Conservation (phyloP, 2,329 filamentous ascomycete species). For the Herpotrichia juniperi region DNA sequence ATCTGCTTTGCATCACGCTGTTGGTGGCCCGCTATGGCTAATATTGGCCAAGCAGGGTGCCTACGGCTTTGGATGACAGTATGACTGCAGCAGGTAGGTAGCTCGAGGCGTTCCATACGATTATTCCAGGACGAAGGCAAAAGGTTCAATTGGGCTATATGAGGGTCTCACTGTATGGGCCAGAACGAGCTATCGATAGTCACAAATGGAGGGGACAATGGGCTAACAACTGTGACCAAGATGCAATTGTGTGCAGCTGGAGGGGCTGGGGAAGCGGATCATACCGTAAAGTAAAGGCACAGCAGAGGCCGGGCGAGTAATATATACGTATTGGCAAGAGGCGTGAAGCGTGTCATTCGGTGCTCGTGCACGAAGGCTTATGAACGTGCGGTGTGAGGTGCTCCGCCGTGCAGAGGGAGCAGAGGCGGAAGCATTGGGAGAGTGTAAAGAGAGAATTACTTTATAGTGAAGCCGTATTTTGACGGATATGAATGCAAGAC, state of each 20-base stretch:
- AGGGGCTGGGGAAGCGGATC: conserved; percentile 43
- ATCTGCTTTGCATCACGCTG: conserved; percentile 4
- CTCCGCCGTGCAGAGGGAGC: not conserved
- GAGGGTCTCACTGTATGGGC: not conserved
- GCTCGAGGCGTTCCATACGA: too few species aligned
- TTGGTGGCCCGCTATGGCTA: conserved; percentile 9
- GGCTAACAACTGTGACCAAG: conserved; percentile 24
- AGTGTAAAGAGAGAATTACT: not conserved
- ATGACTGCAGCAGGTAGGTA: conserved; percentile 11
- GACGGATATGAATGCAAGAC: conserved; percentile 4
- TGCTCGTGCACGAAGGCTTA: conserved; percentile 37
- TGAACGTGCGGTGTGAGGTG: conserved; percentile 10
- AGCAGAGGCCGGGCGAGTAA: conserved; percentile 36
- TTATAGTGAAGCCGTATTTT: not conserved
- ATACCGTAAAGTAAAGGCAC: conserved; percentile 32
- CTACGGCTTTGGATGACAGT: not conserved
- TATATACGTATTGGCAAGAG: conserved; percentile 26
- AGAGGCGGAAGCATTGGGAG: not conserved
- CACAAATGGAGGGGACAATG: not conserved
- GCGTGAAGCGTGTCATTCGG: conserved; percentile 8
- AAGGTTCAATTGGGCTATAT: not conserved
- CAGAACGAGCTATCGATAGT: not conserved
- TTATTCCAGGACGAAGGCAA: not conserved
- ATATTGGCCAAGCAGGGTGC: conserved; percentile 8
- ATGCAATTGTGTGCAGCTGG: conserved; percentile 30